These are phyloP conservation scores for Aspergillus bertholletiae DNA, from an alignment of 495 filamentous ascomycete genomes.

Conservation along the genomic window DNA sequence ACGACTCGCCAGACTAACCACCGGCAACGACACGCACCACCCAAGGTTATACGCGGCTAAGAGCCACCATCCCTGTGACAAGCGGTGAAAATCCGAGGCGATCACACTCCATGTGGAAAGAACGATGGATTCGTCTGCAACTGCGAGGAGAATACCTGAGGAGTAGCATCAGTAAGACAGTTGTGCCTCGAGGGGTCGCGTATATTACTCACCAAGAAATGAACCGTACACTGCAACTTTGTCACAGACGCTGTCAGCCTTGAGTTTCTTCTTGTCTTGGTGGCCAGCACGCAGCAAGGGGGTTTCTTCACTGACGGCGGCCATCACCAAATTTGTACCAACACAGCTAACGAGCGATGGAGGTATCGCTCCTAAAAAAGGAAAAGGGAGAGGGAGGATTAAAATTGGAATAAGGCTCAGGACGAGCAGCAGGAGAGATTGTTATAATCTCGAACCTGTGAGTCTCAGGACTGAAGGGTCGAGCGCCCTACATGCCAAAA, in stretches of 20 bases:
- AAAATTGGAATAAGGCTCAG: too few species aligned
- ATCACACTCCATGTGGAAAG: conserved; percentile 30
- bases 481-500: too few species aligned
- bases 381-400: too few species aligned
- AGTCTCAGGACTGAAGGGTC: too few species aligned
- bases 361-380: too few species aligned
- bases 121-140: conserved; percentile 29
- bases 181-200: not conserved
- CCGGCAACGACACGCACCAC: conserved; percentile 30
- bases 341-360: too few species aligned
- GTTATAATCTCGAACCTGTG: too few species aligned
- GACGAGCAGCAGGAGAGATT: too few species aligned
- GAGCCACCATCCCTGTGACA: conserved; percentile 28
- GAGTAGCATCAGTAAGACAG: not conserved
- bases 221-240: not conserved
- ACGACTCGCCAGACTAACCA: conserved; percentile 20
- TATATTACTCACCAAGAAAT: not conserved
- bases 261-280: not conserved
- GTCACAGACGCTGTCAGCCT: not conserved
- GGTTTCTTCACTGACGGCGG: not conserved
- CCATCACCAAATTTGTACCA: too few species aligned
- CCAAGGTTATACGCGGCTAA: conserved; percentile 32
- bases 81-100: conserved; percentile 29
- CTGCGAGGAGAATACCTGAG: conserved; percentile 31
- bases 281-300: not conserved